Base-by-base conservation (phyloP, 2,329 filamentous ascomycete species). In the Fusarium sambucinum region DNA sequence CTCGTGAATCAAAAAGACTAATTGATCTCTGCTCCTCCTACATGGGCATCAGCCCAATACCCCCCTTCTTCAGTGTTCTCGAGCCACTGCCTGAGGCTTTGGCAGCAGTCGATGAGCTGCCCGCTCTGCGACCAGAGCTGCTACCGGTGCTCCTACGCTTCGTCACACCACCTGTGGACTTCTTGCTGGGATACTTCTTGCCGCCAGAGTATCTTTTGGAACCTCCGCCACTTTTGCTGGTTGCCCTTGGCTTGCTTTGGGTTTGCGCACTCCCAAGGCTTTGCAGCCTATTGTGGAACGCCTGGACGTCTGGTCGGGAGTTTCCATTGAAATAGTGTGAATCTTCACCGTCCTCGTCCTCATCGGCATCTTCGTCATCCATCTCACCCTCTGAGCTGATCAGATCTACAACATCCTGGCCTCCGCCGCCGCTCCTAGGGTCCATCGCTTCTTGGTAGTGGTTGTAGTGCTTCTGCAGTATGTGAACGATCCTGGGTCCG, bases 401-500 rank as follows among this genome's bases (percentile, higher is more conserved):
- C 25, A 90, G 79, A 66, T 89, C 85, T 29, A 89, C 86, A 29
- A 88, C 77, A 23, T 84, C 82, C 57, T 77, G 73, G 46, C 68
- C 70, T 25, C 60, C 56, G 29, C 60, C 52, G n/a, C 69, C 50
- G 23, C 70, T 51, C 33, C 63, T 62, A 60, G 67, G 68, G n/a
- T 79, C 79, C 80, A 85, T 85, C 72, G 87, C 86, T 45, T 85
- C 81, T 32, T 78, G 76, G 69, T 87, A 89, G 38, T 80, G 78
- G 0, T 72, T 61, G 30, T 84, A 78, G 66, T 82, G 84, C 16
- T 80, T 78, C 52, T 81, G 79, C 46, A 94, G 80, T 7, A 93
- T 76, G 2, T 83, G 81, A 37, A 92, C 75, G 65, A 95, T 88
- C 54, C 81, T 83, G 33, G 78, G 80, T 10, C 92, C 92, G 73